Evolutionary conservation across 2,329 filamentous ascomycete genomes (phyloP).

Genomic region (Boeremia exigua): DNA sequence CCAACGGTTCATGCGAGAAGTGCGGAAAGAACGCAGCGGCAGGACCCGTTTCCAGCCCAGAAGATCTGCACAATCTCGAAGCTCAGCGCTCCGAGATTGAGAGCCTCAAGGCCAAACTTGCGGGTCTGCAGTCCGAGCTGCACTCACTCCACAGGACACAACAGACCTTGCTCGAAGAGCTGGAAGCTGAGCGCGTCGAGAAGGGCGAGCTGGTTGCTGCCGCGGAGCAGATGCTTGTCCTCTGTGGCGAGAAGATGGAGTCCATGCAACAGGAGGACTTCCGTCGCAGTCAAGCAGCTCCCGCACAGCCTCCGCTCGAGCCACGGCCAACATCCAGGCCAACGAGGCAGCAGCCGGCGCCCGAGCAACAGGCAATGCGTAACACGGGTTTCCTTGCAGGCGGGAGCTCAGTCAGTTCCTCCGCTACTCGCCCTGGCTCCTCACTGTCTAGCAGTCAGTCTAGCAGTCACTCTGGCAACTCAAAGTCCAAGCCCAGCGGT

Average conservation of each 20-base stretch:
- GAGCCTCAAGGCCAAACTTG: slow-evolving; percentile 74
- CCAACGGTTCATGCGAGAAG: slow-evolving; percentile 19
- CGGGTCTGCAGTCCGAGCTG: slow-evolving; percentile 76
- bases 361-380: slow-evolving; percentile 35
- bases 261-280: slow-evolving; percentile 51
- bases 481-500: slow-evolving; percentile 58
- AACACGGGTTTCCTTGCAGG: slow-evolving; percentile 43
- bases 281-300: slow-evolving; percentile 58
- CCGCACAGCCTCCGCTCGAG: slow-evolving; percentile 13
- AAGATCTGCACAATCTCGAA: slow-evolving; percentile 61
- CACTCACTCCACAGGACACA: slow-evolving; percentile 74
- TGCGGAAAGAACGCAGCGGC: slow-evolving; percentile 19
- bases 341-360: slow-evolving; percentile 19
- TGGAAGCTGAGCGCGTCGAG: slow-evolving; percentile 78
- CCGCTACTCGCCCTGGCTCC: slow-evolving; percentile 33
- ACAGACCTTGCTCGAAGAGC: slow-evolving; percentile 65
- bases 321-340: slow-evolving; percentile 20
- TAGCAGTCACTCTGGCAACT: slow-evolving; percentile 32
- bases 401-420: slow-evolving; percentile 17
- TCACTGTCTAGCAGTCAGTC: slow-evolving; percentile 35
- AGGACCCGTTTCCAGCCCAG: slow-evolving; percentile 28
- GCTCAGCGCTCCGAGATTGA: slow-evolving; percentile 71
- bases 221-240: slow-evolving; percentile 82
- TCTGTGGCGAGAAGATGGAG: slow-evolving; percentile 58
- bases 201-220: slow-evolving; percentile 83